Percentiles rank a stretch among this genome's conserved stretches.
phyloP scores from a whole-genome alignment of 495 filamentous ascomycete species.

The Pyrenula aspistea region DNA sequence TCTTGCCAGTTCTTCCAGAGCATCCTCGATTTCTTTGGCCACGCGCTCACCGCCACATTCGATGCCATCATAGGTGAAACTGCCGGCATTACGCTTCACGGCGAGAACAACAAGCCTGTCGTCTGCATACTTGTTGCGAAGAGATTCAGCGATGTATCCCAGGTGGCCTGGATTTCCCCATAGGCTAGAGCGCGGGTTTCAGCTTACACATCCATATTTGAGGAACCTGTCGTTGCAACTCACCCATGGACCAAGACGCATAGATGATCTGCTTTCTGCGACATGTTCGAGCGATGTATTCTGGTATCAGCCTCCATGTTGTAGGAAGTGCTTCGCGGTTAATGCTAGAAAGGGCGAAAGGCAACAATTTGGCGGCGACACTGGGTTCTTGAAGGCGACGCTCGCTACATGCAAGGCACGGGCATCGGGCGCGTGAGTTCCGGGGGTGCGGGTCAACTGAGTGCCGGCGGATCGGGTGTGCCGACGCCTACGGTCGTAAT shows the following conservation, averaged over 20 bases:
- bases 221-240: too few relatives aligned
- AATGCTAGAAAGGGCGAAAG: conserved; percentile 14
- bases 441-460: neutral
- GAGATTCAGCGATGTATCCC: conserved; percentile 50
- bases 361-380: conserved; percentile 10
- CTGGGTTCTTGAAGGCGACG: neutral
- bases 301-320: conserved; percentile 22
- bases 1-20: conserved; percentile 49
- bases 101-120: conserved; percentile 61
- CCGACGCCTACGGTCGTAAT: neutral
- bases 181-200: conserved; percentile 38
- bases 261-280: conserved; percentile 51
- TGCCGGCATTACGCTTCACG: conserved; percentile 68
- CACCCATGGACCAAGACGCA: conserved; percentile 96
- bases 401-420: too few relatives aligned
- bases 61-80: conserved; percentile 89
- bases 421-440: neutral
- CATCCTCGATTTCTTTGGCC: conserved; percentile 76
- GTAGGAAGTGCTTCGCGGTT: conserved; percentile 12
- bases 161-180: conserved; percentile 91
- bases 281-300: conserved; percentile 18
- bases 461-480: neutral
- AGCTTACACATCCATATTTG: neutral
- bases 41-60: conserved; percentile 84
- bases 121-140: conserved; percentile 52